Evolutionary conservation across 257 asterid genomes (phyloP).

Genomic region (Nicotiana paniculata): DNA sequence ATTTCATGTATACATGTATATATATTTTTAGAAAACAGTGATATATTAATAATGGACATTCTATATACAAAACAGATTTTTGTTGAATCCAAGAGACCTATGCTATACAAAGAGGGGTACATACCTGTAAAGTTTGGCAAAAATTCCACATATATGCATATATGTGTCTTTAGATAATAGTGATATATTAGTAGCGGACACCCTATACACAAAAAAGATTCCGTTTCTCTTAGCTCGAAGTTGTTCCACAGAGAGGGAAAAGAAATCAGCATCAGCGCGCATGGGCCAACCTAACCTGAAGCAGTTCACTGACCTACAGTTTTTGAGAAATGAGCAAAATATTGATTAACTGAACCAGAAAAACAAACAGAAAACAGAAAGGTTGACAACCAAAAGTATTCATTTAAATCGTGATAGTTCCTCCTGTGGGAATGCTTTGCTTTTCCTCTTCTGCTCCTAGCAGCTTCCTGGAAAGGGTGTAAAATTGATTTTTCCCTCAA

Average conservation of each 20-base stretch:
- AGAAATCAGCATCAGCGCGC: slow-evolving; percentile 99
- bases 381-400: slow-evolving; percentile 76
- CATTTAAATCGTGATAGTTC: slow-evolving; percentile 92
- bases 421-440: slow-evolving; percentile 98
- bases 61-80: too few relatives aligned
- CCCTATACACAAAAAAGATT: too few relatives aligned
- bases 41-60: too few relatives aligned
- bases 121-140: too few relatives aligned
- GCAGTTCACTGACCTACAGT: slow-evolving; percentile 88
- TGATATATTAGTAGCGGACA: too few relatives aligned
- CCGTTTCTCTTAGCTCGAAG: slow-evolving; percentile 41
- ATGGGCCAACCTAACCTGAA: slow-evolving; percentile 99
- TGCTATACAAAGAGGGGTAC: too few relatives aligned
- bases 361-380: slow-evolving; percentile 5
- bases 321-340: slow-evolving; percentile 4
- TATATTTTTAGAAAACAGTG: too few relatives aligned
- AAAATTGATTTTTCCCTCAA: neutral
- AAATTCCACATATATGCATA: too few relatives aligned
- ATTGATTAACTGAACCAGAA: neutral
- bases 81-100: too few relatives aligned
- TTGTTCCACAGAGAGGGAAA: slow-evolving; percentile 47
- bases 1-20: too few relatives aligned
- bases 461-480: slow-evolving; percentile 65
- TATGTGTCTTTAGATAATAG: too few relatives aligned
- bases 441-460: slow-evolving; percentile 73